Percentiles rank a stretch among this genome's conserved stretches.
phyloP scores from a whole-genome alignment of 768 basidiomycete species.

The Naematelia encephala region DNA sequence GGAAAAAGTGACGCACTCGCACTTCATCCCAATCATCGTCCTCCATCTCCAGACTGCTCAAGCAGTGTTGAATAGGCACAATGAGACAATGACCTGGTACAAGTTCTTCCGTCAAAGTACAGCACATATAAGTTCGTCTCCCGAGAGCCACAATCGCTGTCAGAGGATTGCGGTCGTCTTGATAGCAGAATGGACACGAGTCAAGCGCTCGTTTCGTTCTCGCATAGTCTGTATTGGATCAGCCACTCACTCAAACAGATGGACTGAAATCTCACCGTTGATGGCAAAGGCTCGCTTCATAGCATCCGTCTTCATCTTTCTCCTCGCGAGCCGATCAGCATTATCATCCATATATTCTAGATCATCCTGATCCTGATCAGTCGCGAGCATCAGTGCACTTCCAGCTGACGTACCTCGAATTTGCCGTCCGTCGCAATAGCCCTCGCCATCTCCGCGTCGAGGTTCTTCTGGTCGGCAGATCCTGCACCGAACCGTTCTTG shows the following conservation, averaged over 20 bases:
- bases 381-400: neutral
- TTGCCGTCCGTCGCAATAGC: conserved; percentile 84
- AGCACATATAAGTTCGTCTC: conserved; percentile 83
- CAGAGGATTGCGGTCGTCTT: conserved; percentile 84
- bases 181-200: conserved; percentile 78
- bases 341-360: conserved; percentile 97
- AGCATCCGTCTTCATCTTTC: conserved; percentile 93
- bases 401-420: conserved; percentile 62
- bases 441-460: conserved; percentile 83
- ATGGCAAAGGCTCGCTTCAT: conserved; percentile 98
- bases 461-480: conserved; percentile 80
- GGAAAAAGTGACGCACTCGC: conserved; percentile 58
- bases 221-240: conserved; percentile 70
- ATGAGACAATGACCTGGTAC: conserved; percentile 89
- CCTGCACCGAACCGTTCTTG: conserved; percentile 90
- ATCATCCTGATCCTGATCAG: conserved; percentile 67
- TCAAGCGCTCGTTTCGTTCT: conserved; percentile 86
- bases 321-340: conserved; percentile 81
- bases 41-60: conserved; percentile 86
- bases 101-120: conserved; percentile 82
- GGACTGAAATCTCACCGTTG: conserved; percentile 61
- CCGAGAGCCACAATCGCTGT: conserved; percentile 87
- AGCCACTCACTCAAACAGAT: neutral
- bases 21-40: conserved; percentile 99
- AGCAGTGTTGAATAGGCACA: conserved; percentile 89